Conservation (phyloP, 306 rosid genomes). For the Mimosa bimucronata region DNA sequence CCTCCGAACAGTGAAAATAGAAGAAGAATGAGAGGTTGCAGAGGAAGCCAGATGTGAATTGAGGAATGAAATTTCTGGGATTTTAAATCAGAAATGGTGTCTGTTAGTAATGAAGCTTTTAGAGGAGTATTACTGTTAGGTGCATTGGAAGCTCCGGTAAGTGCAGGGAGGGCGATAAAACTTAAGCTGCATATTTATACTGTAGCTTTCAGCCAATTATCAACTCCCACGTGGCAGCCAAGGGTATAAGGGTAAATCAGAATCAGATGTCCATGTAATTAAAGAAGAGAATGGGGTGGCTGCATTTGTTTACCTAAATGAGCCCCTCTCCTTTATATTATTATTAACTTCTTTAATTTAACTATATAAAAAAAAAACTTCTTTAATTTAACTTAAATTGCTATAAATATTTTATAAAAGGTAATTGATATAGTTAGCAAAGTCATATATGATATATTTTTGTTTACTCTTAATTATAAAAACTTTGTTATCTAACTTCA, state of each 20-base stretch:
- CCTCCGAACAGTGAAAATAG: conserved; percentile 36
- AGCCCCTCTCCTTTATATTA: no score
- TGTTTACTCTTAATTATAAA: no score
- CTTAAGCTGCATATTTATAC: background rate
- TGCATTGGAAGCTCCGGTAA: conserved; percentile 10
- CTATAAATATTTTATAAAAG: no score
- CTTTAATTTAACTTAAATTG: no score
- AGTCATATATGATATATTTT: no score
- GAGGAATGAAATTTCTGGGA: background rate
- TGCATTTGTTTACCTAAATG: no score
- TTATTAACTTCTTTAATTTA: no score
- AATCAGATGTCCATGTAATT: background rate
- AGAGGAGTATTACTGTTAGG: background rate
- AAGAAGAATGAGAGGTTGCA: conserved; percentile 33
- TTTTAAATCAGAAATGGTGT: conserved; percentile 8
- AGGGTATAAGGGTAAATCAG: background rate
- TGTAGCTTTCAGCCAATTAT: background rate
- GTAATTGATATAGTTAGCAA: no score
- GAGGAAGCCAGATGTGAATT: conserved; percentile 44
- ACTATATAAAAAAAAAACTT: no score
- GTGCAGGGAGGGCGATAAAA: background rate
- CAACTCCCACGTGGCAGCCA: background rate
- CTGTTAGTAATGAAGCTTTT: background rate
- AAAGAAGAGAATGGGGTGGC: no score
- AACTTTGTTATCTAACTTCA: no score